phyloP scores from a whole-genome alignment of 108 stramenopile species.

The Schizochytrium sp. region DNA sequence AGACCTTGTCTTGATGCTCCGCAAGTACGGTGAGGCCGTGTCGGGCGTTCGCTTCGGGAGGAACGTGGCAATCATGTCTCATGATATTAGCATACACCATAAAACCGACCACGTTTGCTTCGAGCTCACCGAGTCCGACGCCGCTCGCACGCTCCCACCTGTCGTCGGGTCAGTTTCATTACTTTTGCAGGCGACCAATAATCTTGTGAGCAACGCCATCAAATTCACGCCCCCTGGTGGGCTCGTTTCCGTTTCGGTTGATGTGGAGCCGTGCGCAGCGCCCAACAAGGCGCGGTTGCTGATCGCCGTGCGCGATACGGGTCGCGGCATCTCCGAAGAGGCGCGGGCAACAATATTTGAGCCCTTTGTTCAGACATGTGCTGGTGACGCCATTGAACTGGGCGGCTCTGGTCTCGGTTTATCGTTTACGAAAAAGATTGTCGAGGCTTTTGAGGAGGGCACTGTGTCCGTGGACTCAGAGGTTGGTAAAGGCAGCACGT shows the following conservation, averaged over 20 bases:
- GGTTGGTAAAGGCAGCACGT: background rate
- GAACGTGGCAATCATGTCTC: too few relatives aligned
- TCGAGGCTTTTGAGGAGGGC: background rate
- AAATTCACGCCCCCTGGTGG: background rate
- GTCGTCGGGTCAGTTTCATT: background rate
- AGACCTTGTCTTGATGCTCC: background rate
- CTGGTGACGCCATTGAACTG: background rate
- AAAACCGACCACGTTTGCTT: background rate
- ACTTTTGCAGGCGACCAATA: background rate
- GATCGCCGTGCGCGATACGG: background rate
- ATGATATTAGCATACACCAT: too few relatives aligned
- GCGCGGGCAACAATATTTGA: background rate
- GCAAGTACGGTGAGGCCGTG: background rate
- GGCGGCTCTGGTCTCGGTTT: background rate
- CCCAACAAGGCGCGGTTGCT: background rate
- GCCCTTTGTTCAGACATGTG: background rate
- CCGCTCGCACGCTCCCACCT: background rate
- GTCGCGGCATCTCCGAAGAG: background rate
- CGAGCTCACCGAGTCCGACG: background rate
- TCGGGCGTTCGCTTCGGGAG: background rate
- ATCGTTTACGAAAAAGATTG: background rate
- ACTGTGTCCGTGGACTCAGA: background rate
- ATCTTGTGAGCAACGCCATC: background rate
- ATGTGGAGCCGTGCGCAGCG: background rate
- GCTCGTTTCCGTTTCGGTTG: background rate